Conservation (phyloP, 768 basidiomycete genomes). For the Strobilomyces dryophilus region DNA sequence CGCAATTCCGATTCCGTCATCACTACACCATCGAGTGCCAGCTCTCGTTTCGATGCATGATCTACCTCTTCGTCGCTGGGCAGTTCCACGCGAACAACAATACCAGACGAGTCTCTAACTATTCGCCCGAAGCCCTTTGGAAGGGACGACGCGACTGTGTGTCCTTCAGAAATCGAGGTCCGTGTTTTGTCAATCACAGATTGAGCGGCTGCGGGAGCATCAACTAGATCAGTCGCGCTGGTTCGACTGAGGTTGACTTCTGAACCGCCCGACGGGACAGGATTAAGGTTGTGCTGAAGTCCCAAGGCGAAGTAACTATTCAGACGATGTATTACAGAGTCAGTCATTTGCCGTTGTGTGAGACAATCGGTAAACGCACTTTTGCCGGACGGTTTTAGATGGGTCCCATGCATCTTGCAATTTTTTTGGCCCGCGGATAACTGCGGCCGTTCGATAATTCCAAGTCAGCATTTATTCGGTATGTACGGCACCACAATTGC, state of each 20-base stretch:
- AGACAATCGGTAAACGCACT: constrained; percentile 49
- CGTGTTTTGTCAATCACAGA: neutral
- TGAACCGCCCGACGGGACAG: constrained; percentile 62
- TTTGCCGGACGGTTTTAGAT: constrained; percentile 84
- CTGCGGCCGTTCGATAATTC: constrained; percentile 33
- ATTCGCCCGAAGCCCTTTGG: constrained; percentile 78
- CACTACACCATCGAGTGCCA: constrained; percentile 39
- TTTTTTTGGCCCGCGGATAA: constrained; percentile 75
- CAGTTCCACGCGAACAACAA: constrained; percentile 67
- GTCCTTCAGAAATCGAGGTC: constrained; percentile 3
- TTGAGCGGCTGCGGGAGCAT: neutral
- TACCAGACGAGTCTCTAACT: constrained; percentile 73
- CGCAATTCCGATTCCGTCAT: constrained; percentile 13
- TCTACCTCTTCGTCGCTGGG: constrained; percentile 43
- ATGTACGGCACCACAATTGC: neutral
- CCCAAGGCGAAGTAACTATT: constrained; percentile 74
- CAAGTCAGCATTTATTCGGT: constrained; percentile 4
- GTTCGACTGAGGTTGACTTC: constrained; percentile 37
- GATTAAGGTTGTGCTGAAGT: constrained; percentile 64
- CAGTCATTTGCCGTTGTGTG: neutral
- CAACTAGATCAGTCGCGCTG: neutral
- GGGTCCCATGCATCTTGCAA: constrained; percentile 88
- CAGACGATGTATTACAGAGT: neutral
- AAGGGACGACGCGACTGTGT: constrained; percentile 28
- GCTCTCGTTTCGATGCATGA: constrained; percentile 21